Percentiles rank a stretch among this genome's conserved stretches.
phyloP scores from a whole-genome alignment of 2,329 filamentous ascomycete species.

The Sporothrix globosa region DNA sequence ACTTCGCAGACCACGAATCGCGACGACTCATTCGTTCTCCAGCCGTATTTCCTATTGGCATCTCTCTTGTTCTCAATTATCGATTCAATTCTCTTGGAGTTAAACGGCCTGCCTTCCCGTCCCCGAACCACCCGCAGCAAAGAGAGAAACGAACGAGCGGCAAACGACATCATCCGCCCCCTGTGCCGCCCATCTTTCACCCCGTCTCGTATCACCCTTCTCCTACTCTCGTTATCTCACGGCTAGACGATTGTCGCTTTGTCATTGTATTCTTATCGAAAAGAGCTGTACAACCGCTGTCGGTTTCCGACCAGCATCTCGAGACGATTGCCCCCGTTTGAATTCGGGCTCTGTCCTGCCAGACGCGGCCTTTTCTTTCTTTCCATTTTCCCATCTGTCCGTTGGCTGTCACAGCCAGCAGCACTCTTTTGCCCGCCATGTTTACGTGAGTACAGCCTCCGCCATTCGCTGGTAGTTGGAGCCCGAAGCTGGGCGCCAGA shows the following conservation, averaged over 20 bases:
- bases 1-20: background rate
- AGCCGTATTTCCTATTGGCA: background rate
- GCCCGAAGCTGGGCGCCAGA: background rate
- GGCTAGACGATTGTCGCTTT: background rate
- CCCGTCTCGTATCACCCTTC: background rate
- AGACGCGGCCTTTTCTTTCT: background rate
- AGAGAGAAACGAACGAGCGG: background rate
- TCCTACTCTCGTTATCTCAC: background rate
- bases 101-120: background rate
- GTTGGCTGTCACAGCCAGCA: constrained; percentile 27
- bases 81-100: background rate
- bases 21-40: background rate
- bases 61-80: background rate
- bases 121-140: constrained; percentile 16
- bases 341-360: background rate
- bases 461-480: background rate
- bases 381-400: background rate
- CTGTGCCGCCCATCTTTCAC: background rate
- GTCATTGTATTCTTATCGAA: background rate
- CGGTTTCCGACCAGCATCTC: background rate
- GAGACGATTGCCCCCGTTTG: constrained; percentile 5
- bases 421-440: constrained; percentile 24
- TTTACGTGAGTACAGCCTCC: constrained; percentile 29
- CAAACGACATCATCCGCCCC: constrained; percentile 27
- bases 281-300: background rate